These are phyloP conservation scores for Fagus sylvatica DNA, from an alignment of 306 rosid genomes.

Conservation along the genomic window DNA sequence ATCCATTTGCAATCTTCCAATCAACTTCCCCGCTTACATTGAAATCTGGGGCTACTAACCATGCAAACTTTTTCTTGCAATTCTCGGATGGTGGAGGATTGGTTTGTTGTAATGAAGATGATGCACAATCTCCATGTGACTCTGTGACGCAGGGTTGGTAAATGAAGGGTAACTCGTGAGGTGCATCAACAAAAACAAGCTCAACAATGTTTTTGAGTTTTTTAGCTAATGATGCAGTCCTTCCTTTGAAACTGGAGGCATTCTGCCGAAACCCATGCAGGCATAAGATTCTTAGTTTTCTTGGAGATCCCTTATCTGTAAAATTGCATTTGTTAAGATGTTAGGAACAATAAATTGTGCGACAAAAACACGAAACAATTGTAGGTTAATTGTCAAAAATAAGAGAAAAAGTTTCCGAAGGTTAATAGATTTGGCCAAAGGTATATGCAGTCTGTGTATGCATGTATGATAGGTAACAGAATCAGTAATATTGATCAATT, in stretches of 20 bases:
- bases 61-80: slow-evolving; percentile 77
- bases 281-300: slow-evolving; percentile 77
- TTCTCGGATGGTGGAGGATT: slow-evolving; percentile 56
- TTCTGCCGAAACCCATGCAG: slow-evolving; percentile 95
- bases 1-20: slow-evolving; percentile 67
- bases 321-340: slow-evolving; percentile 25
- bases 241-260: slow-evolving; percentile 84
- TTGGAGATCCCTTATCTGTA: slow-evolving; percentile 55
- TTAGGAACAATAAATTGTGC: slow-evolving; percentile 13
- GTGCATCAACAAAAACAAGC: slow-evolving; percentile 73
- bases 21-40: slow-evolving; percentile 26
- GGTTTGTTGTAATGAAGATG: slow-evolving; percentile 32
- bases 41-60: slow-evolving; percentile 63
- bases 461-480: neutral
- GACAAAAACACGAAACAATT: neutral
- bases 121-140: slow-evolving; percentile 21
- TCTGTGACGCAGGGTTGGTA: slow-evolving; percentile 49
- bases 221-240: slow-evolving; percentile 83
- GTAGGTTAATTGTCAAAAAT: slow-evolving; percentile 5
- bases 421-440: neutral
- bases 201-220: slow-evolving; percentile 73
- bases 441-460: neutral
- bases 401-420: neutral
- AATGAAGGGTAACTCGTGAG: slow-evolving; percentile 79
- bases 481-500: neutral